Percentiles rank a stretch among this genome's conserved stretches.
These are phyloP conservation scores for Fusarium virguliforme DNA, from an alignment of 2,329 filamentous ascomycete genomes.

Conservation along the genomic window DNA sequence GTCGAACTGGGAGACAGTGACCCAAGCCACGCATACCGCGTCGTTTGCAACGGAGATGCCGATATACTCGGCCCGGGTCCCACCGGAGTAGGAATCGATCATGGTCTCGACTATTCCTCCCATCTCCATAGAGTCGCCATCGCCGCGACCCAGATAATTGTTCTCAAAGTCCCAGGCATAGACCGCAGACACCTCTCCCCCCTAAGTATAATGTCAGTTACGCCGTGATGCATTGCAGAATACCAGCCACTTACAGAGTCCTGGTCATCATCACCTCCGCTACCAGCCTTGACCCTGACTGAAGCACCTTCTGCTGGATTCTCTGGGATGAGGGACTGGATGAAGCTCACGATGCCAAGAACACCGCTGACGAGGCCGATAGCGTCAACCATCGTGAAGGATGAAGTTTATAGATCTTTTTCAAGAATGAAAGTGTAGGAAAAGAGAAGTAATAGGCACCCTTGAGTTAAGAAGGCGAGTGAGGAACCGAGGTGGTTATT, in stretches of 20 bases:
- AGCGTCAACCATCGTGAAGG: neutral
- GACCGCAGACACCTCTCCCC: neutral
- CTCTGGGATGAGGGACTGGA: neutral
- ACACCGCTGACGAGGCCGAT: neutral
- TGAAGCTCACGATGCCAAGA: neutral
- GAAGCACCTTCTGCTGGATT: neutral
- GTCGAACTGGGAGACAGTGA: neutral
- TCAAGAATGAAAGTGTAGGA: neutral
- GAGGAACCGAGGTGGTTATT: neutral
- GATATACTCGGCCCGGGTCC: neutral
- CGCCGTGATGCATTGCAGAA: neutral
- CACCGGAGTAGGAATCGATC: neutral
- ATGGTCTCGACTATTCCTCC: neutral
- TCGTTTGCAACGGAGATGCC: neutral
- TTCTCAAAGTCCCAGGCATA: neutral
- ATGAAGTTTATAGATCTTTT: neutral
- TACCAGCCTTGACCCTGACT: neutral
- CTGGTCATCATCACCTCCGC: neutral
- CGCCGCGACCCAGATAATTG: neutral
- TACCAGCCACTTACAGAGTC: neutral
- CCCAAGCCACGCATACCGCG: neutral
- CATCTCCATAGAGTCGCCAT: neutral
- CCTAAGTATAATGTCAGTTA: neutral
- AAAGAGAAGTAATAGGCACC: neutral
- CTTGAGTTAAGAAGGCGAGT: neutral